phyloP scores from a whole-genome alignment of 2,329 filamentous ascomycete genomes.

The Aspergillus calidoustus region DNA sequence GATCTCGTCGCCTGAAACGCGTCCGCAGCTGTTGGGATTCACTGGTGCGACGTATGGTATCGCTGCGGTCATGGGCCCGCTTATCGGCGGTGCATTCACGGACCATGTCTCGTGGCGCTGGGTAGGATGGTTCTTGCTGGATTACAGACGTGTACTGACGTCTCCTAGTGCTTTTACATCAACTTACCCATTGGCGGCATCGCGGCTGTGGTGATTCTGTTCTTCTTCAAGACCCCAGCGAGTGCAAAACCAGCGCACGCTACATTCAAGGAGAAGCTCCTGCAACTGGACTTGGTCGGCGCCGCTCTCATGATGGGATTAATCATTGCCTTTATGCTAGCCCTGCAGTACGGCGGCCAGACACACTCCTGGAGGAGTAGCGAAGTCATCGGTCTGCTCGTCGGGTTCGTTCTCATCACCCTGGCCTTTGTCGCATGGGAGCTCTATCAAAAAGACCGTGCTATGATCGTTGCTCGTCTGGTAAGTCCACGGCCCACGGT shows the following conservation, averaged over 20 bases:
- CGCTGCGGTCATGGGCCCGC: neutral
- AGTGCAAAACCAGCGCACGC: neutral
- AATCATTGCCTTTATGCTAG: constrained; percentile 52
- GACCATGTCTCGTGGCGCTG: constrained; percentile 36
- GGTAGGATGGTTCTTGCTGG: constrained; percentile 10
- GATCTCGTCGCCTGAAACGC: neutral
- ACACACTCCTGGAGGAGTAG: constrained; percentile 58
- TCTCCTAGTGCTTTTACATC: constrained; percentile 57
- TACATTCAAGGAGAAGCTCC: neutral
- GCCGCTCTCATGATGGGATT: constrained; percentile 61
- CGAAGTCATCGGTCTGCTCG: constrained; percentile 56
- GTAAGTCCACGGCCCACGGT: neutral
- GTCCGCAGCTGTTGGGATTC: neutral
- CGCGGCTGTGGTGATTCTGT: constrained; percentile 49
- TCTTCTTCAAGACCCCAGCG: constrained; percentile 2
- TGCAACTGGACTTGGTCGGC: constrained; percentile 35
- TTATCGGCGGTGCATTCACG: constrained; percentile 24
- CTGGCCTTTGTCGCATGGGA: neutral
- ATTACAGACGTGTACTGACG: neutral
- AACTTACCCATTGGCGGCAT: constrained; percentile 57
- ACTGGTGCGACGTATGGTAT: neutral
- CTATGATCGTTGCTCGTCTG: neutral
- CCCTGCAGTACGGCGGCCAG: constrained; percentile 61
- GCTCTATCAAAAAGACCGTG: constrained; percentile 23
- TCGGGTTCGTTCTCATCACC: constrained; percentile 17